phyloP scores from a whole-genome alignment of 805 yeast species.

The Teunomyces cretensis region DNA sequence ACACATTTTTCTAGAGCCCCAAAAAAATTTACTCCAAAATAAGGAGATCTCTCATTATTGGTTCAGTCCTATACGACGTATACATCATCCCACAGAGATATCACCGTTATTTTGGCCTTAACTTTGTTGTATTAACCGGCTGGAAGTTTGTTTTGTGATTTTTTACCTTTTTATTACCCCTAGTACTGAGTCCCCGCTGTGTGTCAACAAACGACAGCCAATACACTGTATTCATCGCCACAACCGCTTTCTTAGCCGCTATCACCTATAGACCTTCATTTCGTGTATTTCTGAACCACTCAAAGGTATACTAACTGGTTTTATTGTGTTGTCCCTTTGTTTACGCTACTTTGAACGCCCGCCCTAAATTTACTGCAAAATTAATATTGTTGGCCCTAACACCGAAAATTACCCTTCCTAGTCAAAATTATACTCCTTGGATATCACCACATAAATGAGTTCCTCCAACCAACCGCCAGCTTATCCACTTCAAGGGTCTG shows the following conservation, averaged over 20 bases:
- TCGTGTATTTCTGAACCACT: neutral
- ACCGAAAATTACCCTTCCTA: too few species aligned
- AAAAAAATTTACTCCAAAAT: slow-evolving; percentile 1
- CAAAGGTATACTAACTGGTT: neutral
- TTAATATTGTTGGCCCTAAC: neutral
- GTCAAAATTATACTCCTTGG: neutral
- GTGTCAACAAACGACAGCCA: neutral
- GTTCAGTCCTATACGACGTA: neutral
- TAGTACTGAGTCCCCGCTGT: neutral
- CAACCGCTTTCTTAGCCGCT: neutral
- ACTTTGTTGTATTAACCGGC: neutral
- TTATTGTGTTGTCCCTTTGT: neutral
- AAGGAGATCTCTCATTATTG: neutral
- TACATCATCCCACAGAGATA: neutral
- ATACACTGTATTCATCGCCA: neutral
- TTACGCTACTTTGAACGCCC: neutral
- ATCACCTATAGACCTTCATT: neutral
- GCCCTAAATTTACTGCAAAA: neutral
- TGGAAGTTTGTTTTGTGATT: neutral
- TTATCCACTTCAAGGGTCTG: slow-evolving; percentile 32
- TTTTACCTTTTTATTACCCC: neutral
- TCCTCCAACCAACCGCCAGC: slow-evolving; percentile 24
- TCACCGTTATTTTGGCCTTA: neutral
- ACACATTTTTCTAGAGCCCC: neutral
- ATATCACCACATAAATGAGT: neutral